A percentile compares a stretch with the other conserved stretches of the same genome.
Conservation (phyloP, 805 yeast genomes). For the Barnettozyma botsteinii region DNA sequence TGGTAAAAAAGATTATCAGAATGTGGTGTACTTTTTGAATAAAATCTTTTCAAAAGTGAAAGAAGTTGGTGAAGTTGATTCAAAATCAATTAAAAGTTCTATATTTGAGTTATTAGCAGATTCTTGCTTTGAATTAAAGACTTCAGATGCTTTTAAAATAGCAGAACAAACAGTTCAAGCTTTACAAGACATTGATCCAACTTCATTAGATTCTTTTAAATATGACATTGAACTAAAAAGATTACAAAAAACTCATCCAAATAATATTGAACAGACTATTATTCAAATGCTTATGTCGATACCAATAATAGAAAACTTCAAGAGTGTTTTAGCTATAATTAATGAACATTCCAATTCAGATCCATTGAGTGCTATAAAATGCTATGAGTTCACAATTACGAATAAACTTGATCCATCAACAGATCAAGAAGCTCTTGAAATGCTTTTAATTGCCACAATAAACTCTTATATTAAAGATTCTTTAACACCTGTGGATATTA, state of each 20-base stretch:
- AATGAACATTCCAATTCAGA: constrained; percentile 25
- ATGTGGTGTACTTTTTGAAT: constrained; percentile 17
- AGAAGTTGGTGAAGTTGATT: constrained; percentile 13
- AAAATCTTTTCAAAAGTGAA: constrained; percentile 12
- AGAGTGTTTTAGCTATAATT: constrained; percentile 23
- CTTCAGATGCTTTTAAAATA: constrained; percentile 12
- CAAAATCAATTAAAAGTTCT: constrained; percentile 19
- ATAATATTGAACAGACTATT: constrained; percentile 25
- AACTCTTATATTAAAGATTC: constrained; percentile 27
- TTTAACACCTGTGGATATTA: constrained; percentile 17
- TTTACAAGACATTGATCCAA: constrained; percentile 26
- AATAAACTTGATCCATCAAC: constrained; percentile 26
- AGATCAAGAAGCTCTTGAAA: constrained; percentile 22
- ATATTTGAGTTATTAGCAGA: constrained; percentile 25
- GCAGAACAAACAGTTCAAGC: constrained; percentile 21
- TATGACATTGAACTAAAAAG: constrained; percentile 24
- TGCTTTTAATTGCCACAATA: constrained; percentile 23
- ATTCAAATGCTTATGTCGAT: constrained; percentile 34
- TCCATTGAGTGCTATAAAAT: constrained; percentile 26
- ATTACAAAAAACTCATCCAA: constrained; percentile 5
- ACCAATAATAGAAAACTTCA: constrained; percentile 20
- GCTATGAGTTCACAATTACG: constrained; percentile 31
- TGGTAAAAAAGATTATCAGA: constrained; percentile 8
- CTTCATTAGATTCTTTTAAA: constrained; percentile 28
- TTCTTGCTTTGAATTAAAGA: constrained; percentile 23